Conservation (phyloP, 208 protist genomes). For the Crithidia mellificae region DNA sequence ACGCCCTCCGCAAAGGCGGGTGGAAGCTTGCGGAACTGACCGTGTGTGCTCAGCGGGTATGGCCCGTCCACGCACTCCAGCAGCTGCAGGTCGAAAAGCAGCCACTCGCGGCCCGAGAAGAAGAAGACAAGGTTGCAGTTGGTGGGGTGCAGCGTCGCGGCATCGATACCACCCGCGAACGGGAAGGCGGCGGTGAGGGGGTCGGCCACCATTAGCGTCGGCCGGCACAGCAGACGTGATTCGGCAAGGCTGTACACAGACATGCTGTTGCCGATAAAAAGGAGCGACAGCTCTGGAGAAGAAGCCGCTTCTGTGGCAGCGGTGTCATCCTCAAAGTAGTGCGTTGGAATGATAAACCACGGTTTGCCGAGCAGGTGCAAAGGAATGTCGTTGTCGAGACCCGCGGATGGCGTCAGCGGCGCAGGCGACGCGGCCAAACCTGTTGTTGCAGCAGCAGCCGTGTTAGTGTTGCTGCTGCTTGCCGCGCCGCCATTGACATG, state of each 20-base stretch:
- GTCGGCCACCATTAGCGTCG: conserved; percentile 32
- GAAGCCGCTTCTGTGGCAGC: background rate
- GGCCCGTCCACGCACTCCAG: conserved; percentile 27
- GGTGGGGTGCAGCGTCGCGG: conserved; percentile 43
- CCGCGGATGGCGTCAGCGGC: too few species aligned
- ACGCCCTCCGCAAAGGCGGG: conserved; percentile 25
- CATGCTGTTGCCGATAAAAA: conserved; percentile 31
- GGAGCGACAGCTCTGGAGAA: conserved; percentile 10
- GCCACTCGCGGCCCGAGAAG: conserved; percentile 58
- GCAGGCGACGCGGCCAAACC: too few species aligned
- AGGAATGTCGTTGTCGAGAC: conserved; percentile 2
- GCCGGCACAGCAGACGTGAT: conserved; percentile 37
- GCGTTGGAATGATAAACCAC: conserved; percentile 25
- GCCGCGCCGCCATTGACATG: too few species aligned
- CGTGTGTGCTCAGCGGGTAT: conserved; percentile 17
- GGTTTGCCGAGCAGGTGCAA: conserved; percentile 19
- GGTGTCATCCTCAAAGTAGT: background rate
- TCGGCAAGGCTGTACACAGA: conserved; percentile 24
- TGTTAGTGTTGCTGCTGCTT: too few species aligned
- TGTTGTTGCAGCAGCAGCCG: too few species aligned
- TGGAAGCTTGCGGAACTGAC: conserved; percentile 32
- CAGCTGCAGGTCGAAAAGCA: conserved; percentile 53
- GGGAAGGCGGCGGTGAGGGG: conserved; percentile 38
- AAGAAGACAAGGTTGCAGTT: conserved; percentile 57
- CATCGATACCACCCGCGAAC: conserved; percentile 42